Evolutionary conservation across 202 grass and related monocot genomes (phyloP).

Genomic region (Hordeum pubiflorum): DNA sequence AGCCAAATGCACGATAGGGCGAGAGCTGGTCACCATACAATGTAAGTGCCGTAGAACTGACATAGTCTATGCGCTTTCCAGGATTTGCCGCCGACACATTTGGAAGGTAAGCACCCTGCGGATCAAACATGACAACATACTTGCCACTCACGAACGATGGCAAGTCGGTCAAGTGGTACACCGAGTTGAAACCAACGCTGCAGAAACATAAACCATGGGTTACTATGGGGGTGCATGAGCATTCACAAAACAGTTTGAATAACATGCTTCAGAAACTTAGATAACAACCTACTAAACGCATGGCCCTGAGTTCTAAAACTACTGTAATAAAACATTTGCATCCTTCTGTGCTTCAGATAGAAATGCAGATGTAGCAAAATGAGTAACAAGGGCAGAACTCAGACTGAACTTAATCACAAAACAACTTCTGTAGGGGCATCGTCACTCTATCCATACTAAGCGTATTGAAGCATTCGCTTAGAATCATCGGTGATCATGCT

Average conservation of each 20-base stretch:
- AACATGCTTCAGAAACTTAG: neutral
- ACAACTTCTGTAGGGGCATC: neutral
- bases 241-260: neutral
- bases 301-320: neutral
- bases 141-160: constrained; percentile 95
- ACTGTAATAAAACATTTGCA: neutral
- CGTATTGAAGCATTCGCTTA: neutral
- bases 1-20: constrained; percentile 78
- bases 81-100: constrained; percentile 85
- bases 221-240: neutral
- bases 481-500: neutral
- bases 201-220: constrained; percentile 17
- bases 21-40: constrained; percentile 74
- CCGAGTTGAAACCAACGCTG: constrained; percentile 98
- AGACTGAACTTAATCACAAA: no score
- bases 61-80: constrained; percentile 95
- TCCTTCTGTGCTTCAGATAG: neutral
- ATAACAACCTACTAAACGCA: constrained; percentile 1
- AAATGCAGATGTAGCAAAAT: neutral
- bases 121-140: constrained; percentile 86
- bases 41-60: constrained; percentile 62
- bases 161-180: constrained; percentile 92
- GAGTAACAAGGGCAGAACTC: neutral
- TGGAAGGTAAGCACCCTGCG: constrained; percentile 73
- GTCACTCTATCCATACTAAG: neutral